Percentiles rank a stretch among this genome's conserved stretches.
phyloP scores from a whole-genome alignment of 495 filamentous ascomycete genomes.

The Penicillium fimorum region DNA sequence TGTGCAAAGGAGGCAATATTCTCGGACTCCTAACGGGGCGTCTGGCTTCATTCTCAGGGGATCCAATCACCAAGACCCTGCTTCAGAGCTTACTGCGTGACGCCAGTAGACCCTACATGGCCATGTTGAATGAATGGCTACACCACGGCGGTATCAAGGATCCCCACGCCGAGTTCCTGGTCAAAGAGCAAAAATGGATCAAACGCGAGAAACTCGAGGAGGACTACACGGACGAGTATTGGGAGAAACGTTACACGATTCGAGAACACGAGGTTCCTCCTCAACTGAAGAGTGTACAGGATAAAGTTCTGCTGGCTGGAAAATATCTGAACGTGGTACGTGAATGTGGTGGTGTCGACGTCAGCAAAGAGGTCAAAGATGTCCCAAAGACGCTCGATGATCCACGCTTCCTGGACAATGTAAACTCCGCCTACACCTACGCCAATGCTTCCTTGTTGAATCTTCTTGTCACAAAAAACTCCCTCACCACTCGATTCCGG shows the following conservation, averaged over 20 bases:
- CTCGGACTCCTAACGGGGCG: conserved; percentile 80
- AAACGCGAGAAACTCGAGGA: conserved; percentile 85
- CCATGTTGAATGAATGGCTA: conserved; percentile 97
- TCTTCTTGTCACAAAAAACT: conserved; percentile 88
- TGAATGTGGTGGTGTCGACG: conserved; percentile 93
- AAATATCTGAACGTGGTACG: conserved; percentile 98
- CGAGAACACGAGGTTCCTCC: conserved; percentile 87
- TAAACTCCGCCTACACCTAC: conserved; percentile 90
- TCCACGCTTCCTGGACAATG: conserved; percentile 84
- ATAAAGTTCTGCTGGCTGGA: conserved; percentile 90
- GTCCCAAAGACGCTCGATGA: conserved; percentile 93
- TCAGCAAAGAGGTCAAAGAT: conserved; percentile 84
- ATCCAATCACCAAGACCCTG: conserved; percentile 78
- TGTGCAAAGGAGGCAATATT: conserved; percentile 92
- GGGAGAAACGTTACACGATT: conserved; percentile 96
- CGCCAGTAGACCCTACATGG: conserved; percentile 92
- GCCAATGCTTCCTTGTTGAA: conserved; percentile 93
- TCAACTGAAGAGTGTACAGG: conserved; percentile 86
- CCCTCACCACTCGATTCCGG: conserved; percentile 76
- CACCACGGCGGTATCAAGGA: conserved; percentile 95
- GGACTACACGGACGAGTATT: conserved; percentile 98
- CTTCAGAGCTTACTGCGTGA: conserved; percentile 80
- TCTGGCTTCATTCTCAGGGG: conserved; percentile 83
- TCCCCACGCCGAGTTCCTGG: conserved; percentile 88
- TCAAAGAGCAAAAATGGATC: conserved; percentile 95